These are phyloP conservation scores for Wickerhamomyces sp. DNA, from an alignment of 1,139 yeast species.

Conservation along the genomic window DNA sequence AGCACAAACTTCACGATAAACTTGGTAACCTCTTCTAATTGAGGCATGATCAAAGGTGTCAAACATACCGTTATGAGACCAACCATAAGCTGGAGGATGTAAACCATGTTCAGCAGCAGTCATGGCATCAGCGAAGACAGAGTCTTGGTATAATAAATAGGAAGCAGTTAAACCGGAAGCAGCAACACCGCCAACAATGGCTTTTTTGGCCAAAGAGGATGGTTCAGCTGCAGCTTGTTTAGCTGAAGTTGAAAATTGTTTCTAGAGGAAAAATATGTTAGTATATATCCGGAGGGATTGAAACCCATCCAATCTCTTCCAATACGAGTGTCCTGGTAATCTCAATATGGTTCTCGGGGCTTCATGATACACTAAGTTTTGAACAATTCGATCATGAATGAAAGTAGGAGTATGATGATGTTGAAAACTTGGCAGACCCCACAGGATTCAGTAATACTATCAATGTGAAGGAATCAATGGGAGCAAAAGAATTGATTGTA, in stretches of 20 bases:
- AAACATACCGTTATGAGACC: conserved; percentile 94
- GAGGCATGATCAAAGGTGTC: conserved; percentile 93
- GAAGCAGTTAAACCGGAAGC: conserved; percentile 68
- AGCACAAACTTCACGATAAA: conserved; percentile 97
- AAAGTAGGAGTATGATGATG: no score
- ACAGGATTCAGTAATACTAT: no score
- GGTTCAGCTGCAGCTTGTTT: conserved; percentile 29
- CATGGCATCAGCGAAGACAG: conserved; percentile 89
- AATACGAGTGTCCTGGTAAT: no score
- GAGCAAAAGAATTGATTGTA: no score
- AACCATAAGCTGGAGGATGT: conserved; percentile 87
- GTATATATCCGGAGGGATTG: conserved; percentile 1
- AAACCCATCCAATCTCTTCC: no score
- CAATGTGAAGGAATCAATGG: no score
- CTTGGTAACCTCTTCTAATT: conserved; percentile 98
- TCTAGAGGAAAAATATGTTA: conserved; percentile 15
- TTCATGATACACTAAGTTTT: no score
- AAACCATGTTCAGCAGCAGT: conserved; percentile 99
- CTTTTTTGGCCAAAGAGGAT: conserved; percentile 46
- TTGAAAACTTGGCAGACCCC: no score
- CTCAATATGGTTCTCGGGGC: no score
- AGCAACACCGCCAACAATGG: conserved; percentile 61
- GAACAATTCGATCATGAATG: no score
- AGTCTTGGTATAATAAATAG: conserved; percentile 71
- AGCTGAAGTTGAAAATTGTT: conserved; percentile 27